Evolutionary conservation across 352 stramenopile species (phyloP), one percentile per base, ranked within the genome.

Genomic region (Phytopythium oedochilum): DNA sequence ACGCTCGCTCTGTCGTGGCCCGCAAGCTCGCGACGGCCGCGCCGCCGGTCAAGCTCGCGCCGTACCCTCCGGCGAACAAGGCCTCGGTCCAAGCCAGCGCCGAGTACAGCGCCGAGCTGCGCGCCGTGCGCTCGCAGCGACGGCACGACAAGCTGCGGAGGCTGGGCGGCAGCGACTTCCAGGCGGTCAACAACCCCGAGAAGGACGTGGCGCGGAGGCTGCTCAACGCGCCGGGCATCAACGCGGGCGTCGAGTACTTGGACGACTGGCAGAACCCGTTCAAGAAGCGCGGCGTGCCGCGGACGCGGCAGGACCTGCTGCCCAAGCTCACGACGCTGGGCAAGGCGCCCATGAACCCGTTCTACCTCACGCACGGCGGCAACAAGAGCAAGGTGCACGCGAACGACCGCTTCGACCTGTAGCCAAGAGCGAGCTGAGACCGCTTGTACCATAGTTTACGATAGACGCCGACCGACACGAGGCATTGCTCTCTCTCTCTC

Each of bases 371-470:
- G 40, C 60, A 78, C 28, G 70, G 74, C 20, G 74, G 77, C 26
- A 85, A 85, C 64, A 85, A 86, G 60, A 86, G 74, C 55, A 83
- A 81, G 66, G 74, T 86, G 23, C 71, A 76, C 45, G 66, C 73
- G 20, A 87, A 85, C 59, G 74, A 87, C 55, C 76, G 73, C 54
- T 85, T 87, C 53, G 73, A 87, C 55, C 64, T 87, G 54, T 85
- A 59, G 18, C 29, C 15, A 36, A 22, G 18, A 39, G 6, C 40
- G 5, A 25, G 11, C 10, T 6, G 2, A 5, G 32, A 15, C 5
- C 32, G 5, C 7, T 36, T 48, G 39, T 40, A 42, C 14, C 52
- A 50, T 58, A 58, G 52, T 32, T 31, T 35, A 43, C 14, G 48
- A 22, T 55, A 20, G 32, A 26, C n/a, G n/a, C 42, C 47, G 31